A percentile compares a stretch with the other conserved stretches of the same genome.
phyloP scores from a whole-genome alignment of 805 yeast genomes.

The Saturnispora galanensis region DNA sequence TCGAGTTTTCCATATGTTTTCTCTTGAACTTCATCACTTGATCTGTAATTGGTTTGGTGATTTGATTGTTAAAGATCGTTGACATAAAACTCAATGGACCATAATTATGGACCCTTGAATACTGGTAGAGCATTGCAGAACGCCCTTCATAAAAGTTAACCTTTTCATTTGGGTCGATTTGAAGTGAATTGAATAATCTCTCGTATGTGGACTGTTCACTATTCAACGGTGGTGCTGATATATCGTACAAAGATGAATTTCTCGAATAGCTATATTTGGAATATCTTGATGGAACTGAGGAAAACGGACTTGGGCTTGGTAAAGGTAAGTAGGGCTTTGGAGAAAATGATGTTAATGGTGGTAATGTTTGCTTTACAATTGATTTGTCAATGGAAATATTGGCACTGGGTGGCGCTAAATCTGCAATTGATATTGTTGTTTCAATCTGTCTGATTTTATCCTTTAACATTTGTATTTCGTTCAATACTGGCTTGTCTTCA shows the following conservation, averaged over 20 bases:
- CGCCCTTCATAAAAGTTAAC: constrained; percentile 35
- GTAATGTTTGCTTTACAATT: constrained; percentile 7
- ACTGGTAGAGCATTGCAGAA: constrained; percentile 33
- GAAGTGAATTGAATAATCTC: constrained; percentile 5
- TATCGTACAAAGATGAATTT: not conserved
- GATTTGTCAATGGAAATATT: not conserved
- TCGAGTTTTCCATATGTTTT: constrained; percentile 4
- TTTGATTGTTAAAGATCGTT: constrained; percentile 37
- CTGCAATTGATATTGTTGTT: constrained; percentile 32
- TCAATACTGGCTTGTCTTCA: constrained; percentile 10
- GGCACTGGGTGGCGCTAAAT: constrained; percentile 8
- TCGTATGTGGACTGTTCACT: not conserved
- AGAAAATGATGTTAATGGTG: constrained; percentile 15
- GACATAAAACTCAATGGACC: constrained; percentile 48
- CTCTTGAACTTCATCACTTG: constrained; percentile 17
- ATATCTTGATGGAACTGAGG: not conserved
- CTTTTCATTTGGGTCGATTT: constrained; percentile 25
- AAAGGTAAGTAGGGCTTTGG: not conserved
- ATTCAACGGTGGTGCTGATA: not conserved
- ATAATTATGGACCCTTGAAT: constrained; percentile 34
- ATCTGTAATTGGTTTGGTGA: constrained; percentile 28
- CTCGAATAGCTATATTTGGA: constrained; percentile 2
- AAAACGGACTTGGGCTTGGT: not conserved
- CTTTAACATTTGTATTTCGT: constrained; percentile 29
- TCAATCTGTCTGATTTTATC: constrained; percentile 38